Evolutionary conservation across 2,329 filamentous ascomycete species (phyloP).

Genomic region (Penicillium sp.): DNA sequence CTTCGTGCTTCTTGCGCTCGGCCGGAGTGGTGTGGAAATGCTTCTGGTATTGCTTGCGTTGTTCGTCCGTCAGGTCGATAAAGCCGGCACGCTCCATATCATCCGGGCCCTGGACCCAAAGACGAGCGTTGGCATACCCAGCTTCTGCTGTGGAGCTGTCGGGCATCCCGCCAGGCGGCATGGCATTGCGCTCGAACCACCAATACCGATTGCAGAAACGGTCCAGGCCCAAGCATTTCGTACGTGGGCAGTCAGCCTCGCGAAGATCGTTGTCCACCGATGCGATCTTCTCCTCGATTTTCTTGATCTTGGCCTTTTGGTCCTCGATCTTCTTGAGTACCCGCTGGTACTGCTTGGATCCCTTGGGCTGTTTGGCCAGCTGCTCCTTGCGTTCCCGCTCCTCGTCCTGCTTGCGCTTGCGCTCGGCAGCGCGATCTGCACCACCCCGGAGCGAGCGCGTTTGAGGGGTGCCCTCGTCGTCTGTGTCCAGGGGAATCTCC

Average conservation of each 20-base stretch:
- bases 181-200: slow-evolving; percentile 98
- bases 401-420: slow-evolving; percentile 73
- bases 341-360: slow-evolving; percentile 86
- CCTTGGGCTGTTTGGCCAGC: slow-evolving; percentile 69
- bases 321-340: slow-evolving; percentile 86
- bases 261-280: slow-evolving; percentile 88
- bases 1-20: slow-evolving; percentile 82
- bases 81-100: slow-evolving; percentile 84
- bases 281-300: slow-evolving; percentile 82
- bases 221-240: slow-evolving; percentile 86
- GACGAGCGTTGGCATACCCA: slow-evolving; percentile 87
- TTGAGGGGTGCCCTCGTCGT: slow-evolving; percentile 65
- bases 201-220: slow-evolving; percentile 98
- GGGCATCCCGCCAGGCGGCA: slow-evolving; percentile 89
- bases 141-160: slow-evolving; percentile 84
- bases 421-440: slow-evolving; percentile 69
- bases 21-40: slow-evolving; percentile 80
- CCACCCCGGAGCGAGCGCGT: slow-evolving; percentile 62
- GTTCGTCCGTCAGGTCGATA: slow-evolving; percentile 72
- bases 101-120: slow-evolving; percentile 96
- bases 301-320: slow-evolving; percentile 75
- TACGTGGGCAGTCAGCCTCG: slow-evolving; percentile 90
- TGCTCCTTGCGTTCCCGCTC: slow-evolving; percentile 69
- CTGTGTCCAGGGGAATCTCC: slow-evolving; percentile 65
- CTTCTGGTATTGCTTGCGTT: slow-evolving; percentile 72